Conservation (phyloP, 257 asterid species). For the Salvia splendens region DNA sequence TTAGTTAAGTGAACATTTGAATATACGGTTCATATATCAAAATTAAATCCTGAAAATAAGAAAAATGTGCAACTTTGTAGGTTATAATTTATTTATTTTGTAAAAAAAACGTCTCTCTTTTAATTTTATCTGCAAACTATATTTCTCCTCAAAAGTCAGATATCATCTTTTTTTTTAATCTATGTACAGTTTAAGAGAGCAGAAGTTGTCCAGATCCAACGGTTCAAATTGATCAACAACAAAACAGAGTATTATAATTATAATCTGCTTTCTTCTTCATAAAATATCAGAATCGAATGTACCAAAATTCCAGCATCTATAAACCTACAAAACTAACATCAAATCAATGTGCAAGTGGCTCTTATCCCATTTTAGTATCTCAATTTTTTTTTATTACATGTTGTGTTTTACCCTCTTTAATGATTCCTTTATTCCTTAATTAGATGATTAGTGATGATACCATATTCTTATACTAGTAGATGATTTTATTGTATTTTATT, state of each 20-base stretch:
- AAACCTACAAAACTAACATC: neutral
- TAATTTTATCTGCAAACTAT: neutral
- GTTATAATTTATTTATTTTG: neutral
- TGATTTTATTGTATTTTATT: no score
- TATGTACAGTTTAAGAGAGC: neutral
- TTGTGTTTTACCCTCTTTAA: neutral
- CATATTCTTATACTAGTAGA: neutral
- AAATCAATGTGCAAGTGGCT: slow-evolving; percentile 6
- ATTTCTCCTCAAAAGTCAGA: neutral
- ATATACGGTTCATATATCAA: no score
- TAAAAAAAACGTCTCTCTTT: neutral
- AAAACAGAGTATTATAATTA: neutral
- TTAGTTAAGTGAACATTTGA: no score
- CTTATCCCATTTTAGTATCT: neutral
- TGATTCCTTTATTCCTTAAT: neutral
- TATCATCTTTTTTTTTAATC: no score
- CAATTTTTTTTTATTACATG: neutral
- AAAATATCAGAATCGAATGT: neutral
- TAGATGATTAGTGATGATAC: neutral
- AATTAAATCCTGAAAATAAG: no score
- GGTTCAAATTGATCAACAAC: neutral
- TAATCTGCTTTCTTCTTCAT: neutral
- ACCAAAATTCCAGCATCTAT: neutral
- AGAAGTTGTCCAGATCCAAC: neutral
- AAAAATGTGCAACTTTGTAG: no score